Evolutionary conservation across 2,329 filamentous ascomycete genomes (phyloP).

Genomic region (Phyllosticta paracitricarpa): DNA sequence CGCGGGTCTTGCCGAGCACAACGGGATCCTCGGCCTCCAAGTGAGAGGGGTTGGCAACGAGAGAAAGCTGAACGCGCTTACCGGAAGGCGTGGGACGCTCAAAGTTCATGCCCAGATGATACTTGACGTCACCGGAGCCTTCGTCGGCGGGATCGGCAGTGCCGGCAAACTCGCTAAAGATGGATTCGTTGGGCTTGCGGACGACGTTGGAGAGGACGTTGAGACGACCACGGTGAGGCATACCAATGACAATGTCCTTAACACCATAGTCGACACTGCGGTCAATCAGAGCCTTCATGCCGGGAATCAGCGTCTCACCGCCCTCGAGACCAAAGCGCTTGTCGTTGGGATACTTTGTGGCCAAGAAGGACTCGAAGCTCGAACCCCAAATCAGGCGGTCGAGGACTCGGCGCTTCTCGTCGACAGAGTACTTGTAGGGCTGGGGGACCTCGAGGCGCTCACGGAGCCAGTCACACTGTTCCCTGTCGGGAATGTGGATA

Average conservation of each 20-base stretch:
- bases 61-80: slow-evolving; percentile 97
- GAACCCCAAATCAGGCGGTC: slow-evolving; percentile 98
- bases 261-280: slow-evolving; percentile 96
- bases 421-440: slow-evolving; percentile 94
- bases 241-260: slow-evolving; percentile 98
- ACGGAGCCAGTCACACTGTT: slow-evolving; percentile 96
- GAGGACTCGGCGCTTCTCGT: slow-evolving; percentile 95
- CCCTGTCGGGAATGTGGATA: slow-evolving; percentile 95
- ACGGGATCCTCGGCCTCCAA: slow-evolving; percentile 97
- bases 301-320: slow-evolving; percentile 90
- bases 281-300: slow-evolving; percentile 99
- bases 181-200: slow-evolving; percentile 97
- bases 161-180: slow-evolving; percentile 96
- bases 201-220: slow-evolving; percentile 98
- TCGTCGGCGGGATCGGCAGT: slow-evolving; percentile 81
- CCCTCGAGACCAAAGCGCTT: slow-evolving; percentile 98
- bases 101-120: slow-evolving; percentile 99
- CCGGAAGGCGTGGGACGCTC: slow-evolving; percentile 95
- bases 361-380: slow-evolving; percentile 90
- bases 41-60: slow-evolving; percentile 97
- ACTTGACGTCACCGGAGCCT: slow-evolving; percentile 97
- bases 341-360: slow-evolving; percentile 98
- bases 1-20: slow-evolving; percentile 91
- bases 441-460: slow-evolving; percentile 88
- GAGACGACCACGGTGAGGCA: slow-evolving; percentile 96